Conservation (phyloP, 176 grass and related monocot species). For the Triticum dicoccoides region DNA sequence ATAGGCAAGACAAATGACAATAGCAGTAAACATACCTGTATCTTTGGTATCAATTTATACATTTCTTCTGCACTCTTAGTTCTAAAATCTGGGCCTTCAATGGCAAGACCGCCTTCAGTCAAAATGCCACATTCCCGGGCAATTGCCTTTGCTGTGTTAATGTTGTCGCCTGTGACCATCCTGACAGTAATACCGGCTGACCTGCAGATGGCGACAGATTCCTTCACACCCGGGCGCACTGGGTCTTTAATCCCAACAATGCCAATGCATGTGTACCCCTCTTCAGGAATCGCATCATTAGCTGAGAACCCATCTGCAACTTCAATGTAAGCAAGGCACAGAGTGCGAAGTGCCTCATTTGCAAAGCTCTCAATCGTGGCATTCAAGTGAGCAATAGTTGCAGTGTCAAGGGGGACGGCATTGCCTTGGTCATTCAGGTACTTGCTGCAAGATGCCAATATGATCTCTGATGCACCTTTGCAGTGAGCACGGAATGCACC, state of each 20-base stretch:
- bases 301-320: constrained; percentile 53
- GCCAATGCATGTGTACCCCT: constrained; percentile 87
- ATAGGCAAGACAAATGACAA: background rate
- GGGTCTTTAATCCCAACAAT: constrained; percentile 97
- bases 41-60: constrained; percentile 65
- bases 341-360: constrained; percentile 84
- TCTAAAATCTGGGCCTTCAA: constrained; percentile 90
- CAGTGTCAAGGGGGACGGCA: constrained; percentile 57
- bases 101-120: constrained; percentile 79
- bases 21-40: constrained; percentile 57
- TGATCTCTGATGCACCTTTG: constrained; percentile 95
- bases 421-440: constrained; percentile 66
- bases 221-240: constrained; percentile 85
- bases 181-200: constrained; percentile 89
- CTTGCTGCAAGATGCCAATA: constrained; percentile 77
- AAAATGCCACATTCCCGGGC: constrained; percentile 95
- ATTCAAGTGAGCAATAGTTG: constrained; percentile 48
- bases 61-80: constrained; percentile 65
- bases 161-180: constrained; percentile 99
- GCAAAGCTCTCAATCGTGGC: constrained; percentile 78
- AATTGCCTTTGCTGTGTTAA: constrained; percentile 96
- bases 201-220: constrained; percentile 87
- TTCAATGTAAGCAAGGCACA: constrained; percentile 91
- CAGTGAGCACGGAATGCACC: constrained; percentile 63
- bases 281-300: constrained; percentile 56